Percentiles rank a stretch among this genome's conserved stretches.
These are phyloP conservation scores for Royoungia palumana DNA, from an alignment of 768 basidiomycete species.

Conservation along the genomic window DNA sequence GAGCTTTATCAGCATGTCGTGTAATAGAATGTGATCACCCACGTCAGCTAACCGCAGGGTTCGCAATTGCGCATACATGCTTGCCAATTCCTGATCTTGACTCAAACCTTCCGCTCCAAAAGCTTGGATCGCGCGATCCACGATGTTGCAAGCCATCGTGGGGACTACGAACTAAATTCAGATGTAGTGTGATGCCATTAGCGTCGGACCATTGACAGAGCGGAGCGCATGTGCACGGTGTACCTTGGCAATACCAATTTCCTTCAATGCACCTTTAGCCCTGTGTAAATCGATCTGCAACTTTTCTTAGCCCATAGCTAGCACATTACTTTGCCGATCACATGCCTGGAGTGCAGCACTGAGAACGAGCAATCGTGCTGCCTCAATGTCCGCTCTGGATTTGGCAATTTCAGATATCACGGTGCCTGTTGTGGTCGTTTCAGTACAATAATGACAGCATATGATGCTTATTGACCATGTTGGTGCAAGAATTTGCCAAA, in stretches of 20 bases:
- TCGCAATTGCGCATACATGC: slow-evolving; percentile 72
- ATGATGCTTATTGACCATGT: slow-evolving; percentile 58
- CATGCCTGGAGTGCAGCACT: slow-evolving; percentile 83
- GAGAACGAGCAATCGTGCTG: slow-evolving; percentile 80
- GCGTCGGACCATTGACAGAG: neutral
- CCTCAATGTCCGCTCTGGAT: slow-evolving; percentile 91
- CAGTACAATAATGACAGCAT: neutral
- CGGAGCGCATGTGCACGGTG: slow-evolving; percentile 12
- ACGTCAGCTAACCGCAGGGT: slow-evolving; percentile 89
- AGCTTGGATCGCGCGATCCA: slow-evolving; percentile 95
- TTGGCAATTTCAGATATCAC: slow-evolving; percentile 89
- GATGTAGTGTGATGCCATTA: neutral
- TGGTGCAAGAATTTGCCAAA: slow-evolving; percentile 91
- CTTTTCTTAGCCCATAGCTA: slow-evolving; percentile 1
- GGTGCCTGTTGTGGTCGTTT: slow-evolving; percentile 58
- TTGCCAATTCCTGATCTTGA: slow-evolving; percentile 83
- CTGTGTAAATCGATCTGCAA: slow-evolving; percentile 81
- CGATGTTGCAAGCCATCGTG: slow-evolving; percentile 78
- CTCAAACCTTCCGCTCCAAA: slow-evolving; percentile 96
- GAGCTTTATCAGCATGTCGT: slow-evolving; percentile 3
- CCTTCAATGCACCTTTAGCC: slow-evolving; percentile 94
- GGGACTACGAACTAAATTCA: slow-evolving; percentile 85
- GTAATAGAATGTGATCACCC: slow-evolving; percentile 25
- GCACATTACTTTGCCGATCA: neutral
- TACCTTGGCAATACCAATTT: slow-evolving; percentile 97